Percentiles rank a stretch among this genome's conserved stretches.
Conservation (phyloP, 2,329 filamentous ascomycete species). For the Dothidotthia symphoricarpi region DNA sequence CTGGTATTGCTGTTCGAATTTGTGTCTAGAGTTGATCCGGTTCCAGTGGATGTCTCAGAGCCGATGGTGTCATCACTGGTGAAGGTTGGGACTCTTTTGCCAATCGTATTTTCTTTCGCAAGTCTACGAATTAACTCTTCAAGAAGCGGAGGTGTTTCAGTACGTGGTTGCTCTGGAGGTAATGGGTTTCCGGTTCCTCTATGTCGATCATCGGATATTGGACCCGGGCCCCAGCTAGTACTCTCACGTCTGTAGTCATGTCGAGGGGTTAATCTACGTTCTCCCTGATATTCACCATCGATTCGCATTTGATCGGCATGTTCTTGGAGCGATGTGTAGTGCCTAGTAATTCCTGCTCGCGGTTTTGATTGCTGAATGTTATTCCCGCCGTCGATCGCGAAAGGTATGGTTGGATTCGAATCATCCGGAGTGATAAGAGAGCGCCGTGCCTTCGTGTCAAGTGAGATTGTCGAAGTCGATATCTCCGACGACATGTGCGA, state of each 20-base stretch:
- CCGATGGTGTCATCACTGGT: constrained; percentile 13
- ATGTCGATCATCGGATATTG: constrained; percentile 6
- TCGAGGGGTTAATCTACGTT: constrained; percentile 13
- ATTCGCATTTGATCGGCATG: constrained; percentile 21
- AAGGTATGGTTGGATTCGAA: constrained; percentile 4
- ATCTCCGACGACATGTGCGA: constrained; percentile 16
- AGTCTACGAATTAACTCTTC: constrained; percentile 19
- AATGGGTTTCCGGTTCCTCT: constrained; percentile 11
- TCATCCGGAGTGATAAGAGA: constrained; percentile 1
- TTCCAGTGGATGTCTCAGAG: constrained; percentile 9
- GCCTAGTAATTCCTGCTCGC: constrained; percentile 10
- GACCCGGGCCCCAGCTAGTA: constrained; percentile 22
- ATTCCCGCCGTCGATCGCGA: constrained; percentile 1
- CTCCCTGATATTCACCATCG: constrained; percentile 1
- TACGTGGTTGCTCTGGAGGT: constrained; percentile 10
- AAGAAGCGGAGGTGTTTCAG: constrained; percentile 18
- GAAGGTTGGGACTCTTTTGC: constrained; percentile 10
- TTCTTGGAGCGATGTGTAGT: constrained; percentile 27
- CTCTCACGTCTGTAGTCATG: constrained; percentile 25
- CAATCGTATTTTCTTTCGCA: constrained; percentile 11
- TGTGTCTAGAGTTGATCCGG: background rate
- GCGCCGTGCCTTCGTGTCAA: constrained; percentile 6
- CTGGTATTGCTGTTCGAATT: constrained; percentile 14
- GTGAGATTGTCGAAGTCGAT: constrained; percentile 7
- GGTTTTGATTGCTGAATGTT: constrained; percentile 5